Percentiles rank a stretch among this genome's conserved stretches.
phyloP scores from a whole-genome alignment of 768 basidiomycete genomes.

The Boletus subparvulus region DNA sequence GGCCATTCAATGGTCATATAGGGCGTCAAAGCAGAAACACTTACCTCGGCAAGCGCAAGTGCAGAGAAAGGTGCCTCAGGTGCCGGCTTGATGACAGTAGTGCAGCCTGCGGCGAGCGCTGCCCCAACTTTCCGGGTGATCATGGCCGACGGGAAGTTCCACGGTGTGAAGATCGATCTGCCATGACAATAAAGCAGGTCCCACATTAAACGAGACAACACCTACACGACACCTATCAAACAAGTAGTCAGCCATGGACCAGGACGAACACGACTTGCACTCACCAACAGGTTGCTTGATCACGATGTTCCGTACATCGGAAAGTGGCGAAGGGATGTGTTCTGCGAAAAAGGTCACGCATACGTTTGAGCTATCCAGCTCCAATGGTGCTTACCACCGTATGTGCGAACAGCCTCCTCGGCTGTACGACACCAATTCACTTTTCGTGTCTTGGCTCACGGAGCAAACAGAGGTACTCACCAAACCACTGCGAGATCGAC shows the following conservation, averaged over 20 bases:
- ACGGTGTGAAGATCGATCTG: slow-evolving; percentile 79
- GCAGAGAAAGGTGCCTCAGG: slow-evolving; percentile 93
- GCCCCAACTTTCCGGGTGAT: slow-evolving; percentile 87
- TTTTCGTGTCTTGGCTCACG: neutral
- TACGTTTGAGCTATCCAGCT: neutral
- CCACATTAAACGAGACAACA: neutral
- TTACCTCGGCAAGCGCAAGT: slow-evolving; percentile 86
- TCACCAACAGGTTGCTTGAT: slow-evolving; percentile 91
- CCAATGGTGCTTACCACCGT: slow-evolving; percentile 63
- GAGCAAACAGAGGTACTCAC: slow-evolving; percentile 37
- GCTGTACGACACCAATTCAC: slow-evolving; percentile 45
- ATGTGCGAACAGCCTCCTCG: slow-evolving; percentile 88
- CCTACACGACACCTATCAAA: slow-evolving; percentile 48
- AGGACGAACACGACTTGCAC: slow-evolving; percentile 42
- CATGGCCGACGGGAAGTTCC: slow-evolving; percentile 97
- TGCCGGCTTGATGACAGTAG: slow-evolving; percentile 91
- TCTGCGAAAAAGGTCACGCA: slow-evolving; percentile 42
- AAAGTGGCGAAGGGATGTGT: slow-evolving; percentile 74
- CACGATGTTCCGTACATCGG: slow-evolving; percentile 75
- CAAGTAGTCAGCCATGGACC: neutral
- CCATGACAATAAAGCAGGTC: slow-evolving; percentile 4
- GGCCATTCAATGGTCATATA: neutral
- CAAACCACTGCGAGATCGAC: slow-evolving; percentile 65
- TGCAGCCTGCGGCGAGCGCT: slow-evolving; percentile 95
- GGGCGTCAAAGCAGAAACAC: neutral